Evolutionary conservation across 1,139 yeast genomes (phyloP), one percentile per base, ranked within the genome.

Genomic region (Komagataea norvegica): DNA sequence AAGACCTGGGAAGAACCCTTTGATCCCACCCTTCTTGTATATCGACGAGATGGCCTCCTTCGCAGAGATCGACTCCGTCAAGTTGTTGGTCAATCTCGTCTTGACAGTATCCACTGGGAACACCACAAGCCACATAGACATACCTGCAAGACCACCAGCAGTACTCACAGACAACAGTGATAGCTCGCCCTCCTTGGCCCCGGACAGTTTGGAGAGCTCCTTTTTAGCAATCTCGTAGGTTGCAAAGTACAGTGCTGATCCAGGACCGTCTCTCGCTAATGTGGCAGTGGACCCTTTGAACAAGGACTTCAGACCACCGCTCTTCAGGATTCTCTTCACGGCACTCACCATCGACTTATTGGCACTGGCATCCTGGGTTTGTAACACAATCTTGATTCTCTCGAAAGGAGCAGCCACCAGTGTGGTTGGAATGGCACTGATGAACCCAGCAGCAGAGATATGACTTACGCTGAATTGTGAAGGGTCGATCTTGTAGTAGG

Each of bases 21-120:
- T 83, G 50, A 88, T 49, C 20, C 97, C 97, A 29, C 91, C 93
- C 46, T 76, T 73, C 21, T 70, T 76, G 74, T 64, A 64, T 54
- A 89, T 70, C 51, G 73, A 59, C 45, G 67, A 67, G 9, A 95
- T 77, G 34, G 88, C 87, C 47, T 76, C 75, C 8, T 68, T 62
- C 58, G 88, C 79, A 14, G 86, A 72, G 28, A 75, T 68, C 27
- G 67, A 63, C 4, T 54, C 54, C 36, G 74, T 70, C 19, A 89
- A 76, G 7, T 89, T 76, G 48, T 81, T 85, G 53, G 81, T 87
- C 55, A 88, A 77, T 41, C 82, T 79, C 3, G 96, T 86, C 68
- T 91, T 91, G 62, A 91, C 83, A 16, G 97, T 91, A 61, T 91
- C 98, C 38, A 91, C 74, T 31, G 98, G 98, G 86, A 88, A 91